A percentile compares a stretch with the other conserved stretches of the same genome.
Evolutionary conservation across 169 alveolate genomes (phyloP).

Genomic region (Theileria annulata): DNA sequence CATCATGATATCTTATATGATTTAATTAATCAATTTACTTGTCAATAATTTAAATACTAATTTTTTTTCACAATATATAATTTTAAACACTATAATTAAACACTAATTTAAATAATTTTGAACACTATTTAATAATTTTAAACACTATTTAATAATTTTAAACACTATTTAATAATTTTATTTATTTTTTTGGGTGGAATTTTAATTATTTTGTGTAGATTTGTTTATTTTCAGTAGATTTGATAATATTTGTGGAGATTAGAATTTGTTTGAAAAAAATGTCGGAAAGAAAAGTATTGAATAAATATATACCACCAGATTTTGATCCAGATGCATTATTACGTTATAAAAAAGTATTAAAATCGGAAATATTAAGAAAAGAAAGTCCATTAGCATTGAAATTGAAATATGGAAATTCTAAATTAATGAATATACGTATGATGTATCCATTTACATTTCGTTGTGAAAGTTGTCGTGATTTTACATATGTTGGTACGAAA

Average conservation of each 20-base stretch:
- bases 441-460: slow-evolving; percentile 96
- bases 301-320: slow-evolving; percentile 98
- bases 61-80: neutral
- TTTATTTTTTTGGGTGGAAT: neutral
- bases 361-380: slow-evolving; percentile 78
- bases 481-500: slow-evolving; percentile 98
- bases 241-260: neutral
- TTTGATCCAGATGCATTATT: slow-evolving; percentile 94
- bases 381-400: slow-evolving; percentile 64
- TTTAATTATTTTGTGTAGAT: neutral
- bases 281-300: slow-evolving; percentile 98
- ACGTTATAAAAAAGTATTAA: slow-evolving; percentile 83
- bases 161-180: neutral
- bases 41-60: neutral
- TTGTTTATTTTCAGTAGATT: neutral
- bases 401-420: slow-evolving; percentile 61
- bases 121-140: slow-evolving; percentile 8
- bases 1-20: slow-evolving; percentile 81
- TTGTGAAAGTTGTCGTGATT: slow-evolving; percentile 95
- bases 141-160: neutral
- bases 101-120: slow-evolving; percentile 29
- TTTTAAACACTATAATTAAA: slow-evolving; percentile 30
- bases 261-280: too few relatives aligned
- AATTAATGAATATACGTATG: slow-evolving; percentile 94
- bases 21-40: slow-evolving; percentile 38